These are phyloP conservation scores for Trichophyton rubrum DNA, from an alignment of 2,329 filamentous ascomycete species.

Conservation along the genomic window DNA sequence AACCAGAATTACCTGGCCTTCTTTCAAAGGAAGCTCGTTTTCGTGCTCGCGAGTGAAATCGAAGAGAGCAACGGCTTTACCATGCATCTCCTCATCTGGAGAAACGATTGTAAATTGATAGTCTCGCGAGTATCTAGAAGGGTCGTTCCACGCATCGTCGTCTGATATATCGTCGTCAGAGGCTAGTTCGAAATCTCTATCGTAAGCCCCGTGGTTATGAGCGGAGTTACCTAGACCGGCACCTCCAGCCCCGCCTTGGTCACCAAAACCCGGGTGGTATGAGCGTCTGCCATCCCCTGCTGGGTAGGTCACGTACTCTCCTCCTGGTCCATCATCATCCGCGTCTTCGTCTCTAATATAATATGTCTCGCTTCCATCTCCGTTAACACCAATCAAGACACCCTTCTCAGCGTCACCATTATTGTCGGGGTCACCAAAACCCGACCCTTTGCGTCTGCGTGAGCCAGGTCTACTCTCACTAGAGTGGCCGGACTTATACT, in stretches of 20 bases:
- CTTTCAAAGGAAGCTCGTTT: conserved; percentile 82
- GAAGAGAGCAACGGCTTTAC: conserved; percentile 87
- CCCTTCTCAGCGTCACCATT: conserved; percentile 48
- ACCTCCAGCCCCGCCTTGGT: conserved; percentile 26
- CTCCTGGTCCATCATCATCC: conserved; percentile 54
- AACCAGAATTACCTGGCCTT: conserved; percentile 93
- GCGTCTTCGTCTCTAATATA: conserved; percentile 60
- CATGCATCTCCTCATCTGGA: conserved; percentile 94
- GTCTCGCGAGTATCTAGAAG: conserved; percentile 74
- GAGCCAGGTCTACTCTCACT: conserved; percentile 27
- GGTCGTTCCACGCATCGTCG: conserved; percentile 44
- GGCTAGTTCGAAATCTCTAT: conserved; percentile 17
- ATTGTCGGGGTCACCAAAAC: conserved; percentile 25
- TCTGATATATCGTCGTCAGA: conserved; percentile 42
- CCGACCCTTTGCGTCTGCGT: conserved; percentile 37
- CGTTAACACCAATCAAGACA: conserved; percentile 54
- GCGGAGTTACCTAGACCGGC: background rate
- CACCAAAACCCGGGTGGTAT: conserved; percentile 30
- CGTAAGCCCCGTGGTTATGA: background rate
- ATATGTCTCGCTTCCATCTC: conserved; percentile 61
- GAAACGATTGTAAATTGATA: conserved; percentile 93
- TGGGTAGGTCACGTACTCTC: conserved; percentile 70
- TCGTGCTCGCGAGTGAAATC: conserved; percentile 93
- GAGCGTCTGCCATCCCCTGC: conserved; percentile 51
- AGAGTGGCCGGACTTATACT: conserved; percentile 59